Conservation (phyloP, 2,329 filamentous ascomycete genomes). For the Xenosphaeropsis pyriputrescens region DNA sequence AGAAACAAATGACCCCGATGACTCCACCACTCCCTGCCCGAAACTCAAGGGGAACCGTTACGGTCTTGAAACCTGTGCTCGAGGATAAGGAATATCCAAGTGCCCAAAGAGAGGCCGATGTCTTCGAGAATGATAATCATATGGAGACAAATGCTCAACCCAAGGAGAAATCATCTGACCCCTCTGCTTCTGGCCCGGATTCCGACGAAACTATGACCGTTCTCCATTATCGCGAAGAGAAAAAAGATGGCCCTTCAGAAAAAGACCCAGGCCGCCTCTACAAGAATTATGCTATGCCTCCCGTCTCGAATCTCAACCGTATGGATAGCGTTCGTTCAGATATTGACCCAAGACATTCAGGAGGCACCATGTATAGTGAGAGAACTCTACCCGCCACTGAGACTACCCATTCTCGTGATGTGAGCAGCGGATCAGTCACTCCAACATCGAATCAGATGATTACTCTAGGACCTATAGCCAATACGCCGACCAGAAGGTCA, state of each 20-base stretch:
- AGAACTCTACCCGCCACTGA: constrained; percentile 1
- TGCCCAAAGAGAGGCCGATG: neutral
- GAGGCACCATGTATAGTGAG: constrained; percentile 8
- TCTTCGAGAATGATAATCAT: neutral
- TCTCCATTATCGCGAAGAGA: neutral
- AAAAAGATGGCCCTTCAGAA: neutral
- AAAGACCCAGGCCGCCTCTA: constrained; percentile 1
- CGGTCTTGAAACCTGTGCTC: constrained; percentile 20
- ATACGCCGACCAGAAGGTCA: constrained; percentile 7
- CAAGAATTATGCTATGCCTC: constrained; percentile 4
- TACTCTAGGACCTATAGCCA: constrained; percentile 2
- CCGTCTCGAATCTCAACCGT: constrained; percentile 2
- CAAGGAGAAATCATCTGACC: neutral
- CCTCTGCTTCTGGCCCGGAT: neutral
- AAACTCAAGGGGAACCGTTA: constrained; percentile 6
- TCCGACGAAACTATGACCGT: neutral
- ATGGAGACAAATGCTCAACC: neutral
- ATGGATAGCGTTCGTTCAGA: constrained; percentile 6
- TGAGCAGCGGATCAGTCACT: constrained; percentile 8
- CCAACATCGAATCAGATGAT: constrained; percentile 4
- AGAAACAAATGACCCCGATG: too few species aligned
- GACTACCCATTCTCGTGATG: constrained; percentile 5
- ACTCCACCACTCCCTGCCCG: too few species aligned
- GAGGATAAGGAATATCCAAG: constrained; percentile 17
- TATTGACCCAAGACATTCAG: constrained; percentile 6